These are phyloP conservation scores for Canariomyces notabilis DNA, from an alignment of 2,329 filamentous ascomycete genomes.

Conservation along the genomic window DNA sequence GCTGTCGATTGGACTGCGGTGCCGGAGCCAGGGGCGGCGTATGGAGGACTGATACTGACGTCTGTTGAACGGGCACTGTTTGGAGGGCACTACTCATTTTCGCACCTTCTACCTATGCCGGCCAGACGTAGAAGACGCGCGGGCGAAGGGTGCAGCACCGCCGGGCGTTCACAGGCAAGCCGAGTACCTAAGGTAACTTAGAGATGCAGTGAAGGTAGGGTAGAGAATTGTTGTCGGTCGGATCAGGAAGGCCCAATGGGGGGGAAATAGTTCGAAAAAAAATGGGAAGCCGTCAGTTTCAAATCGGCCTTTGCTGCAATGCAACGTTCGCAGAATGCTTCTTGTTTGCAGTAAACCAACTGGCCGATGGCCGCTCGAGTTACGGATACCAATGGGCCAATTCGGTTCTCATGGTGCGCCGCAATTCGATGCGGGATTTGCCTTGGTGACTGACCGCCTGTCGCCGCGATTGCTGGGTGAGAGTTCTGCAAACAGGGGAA, in stretches of 20 bases:
- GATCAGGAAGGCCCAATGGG: neutral
- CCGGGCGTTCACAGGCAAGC: neutral
- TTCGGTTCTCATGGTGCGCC: conserved; percentile 42
- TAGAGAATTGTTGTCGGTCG: conserved; percentile 5
- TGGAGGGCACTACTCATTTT: conserved; percentile 60
- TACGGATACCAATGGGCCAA: conserved; percentile 26
- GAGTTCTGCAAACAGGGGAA: neutral
- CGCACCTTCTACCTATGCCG: conserved; percentile 35
- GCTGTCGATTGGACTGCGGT: conserved; percentile 46
- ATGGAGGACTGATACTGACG: conserved; percentile 40
- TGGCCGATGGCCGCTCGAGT: conserved; percentile 9
- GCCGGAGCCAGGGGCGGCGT: conserved; percentile 43
- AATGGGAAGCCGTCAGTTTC: conserved; percentile 18
- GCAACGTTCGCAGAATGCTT: conserved; percentile 12
- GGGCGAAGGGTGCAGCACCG: conserved; percentile 2
- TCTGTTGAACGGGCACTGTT: conserved; percentile 50
- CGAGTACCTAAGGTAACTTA: no score
- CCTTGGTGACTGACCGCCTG: conserved; percentile 7
- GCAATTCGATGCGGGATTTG: conserved; percentile 30
- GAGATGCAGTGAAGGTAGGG: conserved; percentile 6
- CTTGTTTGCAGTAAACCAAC: conserved; percentile 13
- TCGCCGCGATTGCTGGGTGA: conserved; percentile 1
- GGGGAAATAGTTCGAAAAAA: conserved; percentile 3
- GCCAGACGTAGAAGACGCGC: conserved; percentile 23
- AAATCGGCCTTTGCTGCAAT: conserved; percentile 19